These are phyloP conservation scores for Cordyceps farinosa DNA, from an alignment of 2,329 filamentous ascomycete genomes.

Conservation along the genomic window DNA sequence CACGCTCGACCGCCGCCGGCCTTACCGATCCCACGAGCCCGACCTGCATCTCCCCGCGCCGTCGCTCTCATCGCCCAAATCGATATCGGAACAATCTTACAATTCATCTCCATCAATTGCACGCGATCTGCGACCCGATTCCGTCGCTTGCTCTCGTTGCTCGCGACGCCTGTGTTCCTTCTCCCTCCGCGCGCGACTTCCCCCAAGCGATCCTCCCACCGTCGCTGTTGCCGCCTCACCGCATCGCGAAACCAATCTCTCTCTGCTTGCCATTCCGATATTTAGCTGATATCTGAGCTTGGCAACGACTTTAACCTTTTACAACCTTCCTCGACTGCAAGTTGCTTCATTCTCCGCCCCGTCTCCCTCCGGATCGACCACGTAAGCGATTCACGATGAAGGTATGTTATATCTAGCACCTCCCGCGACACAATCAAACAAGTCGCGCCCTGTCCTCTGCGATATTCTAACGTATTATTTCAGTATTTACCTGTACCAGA, in stretches of 20 bases:
- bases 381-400: constrained; percentile 34
- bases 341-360: constrained; percentile 17
- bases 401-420: constrained; percentile 26
- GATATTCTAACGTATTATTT: constrained; percentile 12
- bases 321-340: constrained; percentile 13
- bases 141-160: not conserved
- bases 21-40: constrained; percentile 3
- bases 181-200: not conserved
- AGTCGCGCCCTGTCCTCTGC: not conserved
- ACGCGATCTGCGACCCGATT: not conserved
- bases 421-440: not conserved
- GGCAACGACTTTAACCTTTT: not conserved
- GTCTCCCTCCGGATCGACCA: not conserved
- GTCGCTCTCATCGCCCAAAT: not conserved
- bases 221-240: constrained; percentile 12
- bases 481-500: constrained; percentile 90
- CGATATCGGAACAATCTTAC: not conserved
- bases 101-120: not conserved
- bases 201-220: constrained; percentile 18
- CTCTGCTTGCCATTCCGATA: not conserved
- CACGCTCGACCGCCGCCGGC: not conserved
- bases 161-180: not conserved
- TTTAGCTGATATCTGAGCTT: not conserved
- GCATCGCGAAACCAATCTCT: not conserved
- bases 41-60: not conserved